Base-by-base conservation (phyloP, 176 grass and related monocot species). In the Alopecurus myosuroides region DNA sequence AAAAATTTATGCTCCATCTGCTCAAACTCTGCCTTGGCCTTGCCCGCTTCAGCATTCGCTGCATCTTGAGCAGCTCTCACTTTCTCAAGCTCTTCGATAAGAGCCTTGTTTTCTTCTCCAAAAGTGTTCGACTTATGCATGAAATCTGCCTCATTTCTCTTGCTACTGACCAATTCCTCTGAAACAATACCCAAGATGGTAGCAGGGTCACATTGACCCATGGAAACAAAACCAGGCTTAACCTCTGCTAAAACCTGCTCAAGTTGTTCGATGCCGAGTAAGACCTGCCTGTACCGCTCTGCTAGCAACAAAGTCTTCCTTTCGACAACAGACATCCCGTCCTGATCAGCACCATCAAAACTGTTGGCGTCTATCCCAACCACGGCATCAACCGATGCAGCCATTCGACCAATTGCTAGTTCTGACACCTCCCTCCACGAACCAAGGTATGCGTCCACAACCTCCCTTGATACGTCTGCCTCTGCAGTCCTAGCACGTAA, bases 1-100 rank as follows among this genome's bases (percentile, higher is more conserved):
- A 56, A 46, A 42, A 92, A 94, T 56, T 81, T 98, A 70, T 88
- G 89, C 72, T 98, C 96, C 73, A 89, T 68, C 79, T 94, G 96
- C 79, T 95, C 89, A 84, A 84, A 87, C 19, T 95, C 93, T 73
- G 83, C 60, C 85, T 91, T 98, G 57, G 85, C 73, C 82, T 94
- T 95, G 52, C 72, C 89, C 33, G 39, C 89, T 79, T 98, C 89
- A 44, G 86, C 77, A 76, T 82, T 85, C 13, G 88, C 91, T 66
- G 50, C 83, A 76, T 87, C 91, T 71, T 80, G 78, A 92, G 85
- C 81, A 60, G 68, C 85, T 87, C 89, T 95, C 60, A 72, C 69
- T 85, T 67, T 88, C 89, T 94, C 82, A 75, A 92, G 75, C 73
- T 95, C 85, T 80, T 85, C 81, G 68, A 55, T 46, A 58, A 95